Evolutionary conservation across 2,329 filamentous ascomycete genomes (phyloP), one percentile per base, ranked within the genome.

Genomic region (Aspergillus luchuensis): DNA sequence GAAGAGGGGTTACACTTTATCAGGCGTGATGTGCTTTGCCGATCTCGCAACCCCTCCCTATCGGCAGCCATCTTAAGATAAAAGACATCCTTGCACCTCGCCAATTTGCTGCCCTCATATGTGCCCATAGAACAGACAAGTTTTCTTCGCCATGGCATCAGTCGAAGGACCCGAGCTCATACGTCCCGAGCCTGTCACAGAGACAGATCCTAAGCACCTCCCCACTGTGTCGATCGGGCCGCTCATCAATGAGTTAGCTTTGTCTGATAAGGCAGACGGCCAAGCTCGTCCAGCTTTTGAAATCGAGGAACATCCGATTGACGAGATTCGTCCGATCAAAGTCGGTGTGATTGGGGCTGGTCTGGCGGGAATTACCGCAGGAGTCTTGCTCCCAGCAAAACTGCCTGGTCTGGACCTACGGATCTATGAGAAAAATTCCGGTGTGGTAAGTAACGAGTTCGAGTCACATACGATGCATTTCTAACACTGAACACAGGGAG

Each of bases 351-450:
- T 90, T 33, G 88, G 88, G 1, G 87, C 86, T 8, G 88, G 88
- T 0, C 74, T 90, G 0, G 74, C 85, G 0, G 88, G 88, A 3
- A 82, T 90, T 38, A 82, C 84, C 4, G 85, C 89, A 1, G 89
- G 88, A 0, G 81, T 87, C 7, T 74, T 91, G 8, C 77, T 92
- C 0, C 89, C 89, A 0, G 82, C 78, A 8, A 92, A 92, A 64
- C 85, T 92, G 0, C 89, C 89, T 0, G 82, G 83, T 0, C 83
- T 91, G 51, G 77, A 89, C 48, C 74, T 92, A 60, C 85, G 81
- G 0, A 86, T 91, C 39, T 86, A 85, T 56, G 88, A 91, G 69
- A 91, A 90, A 76, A 90, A 90, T 64, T 69, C 78, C 0, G 87
- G 89, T 54, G 82, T 90, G 69, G 87, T 89, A 77, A 66, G 85